These are phyloP conservation scores for Ceratocystis smalleyi DNA, from an alignment of 2,329 filamentous ascomycete species.

Conservation along the genomic window DNA sequence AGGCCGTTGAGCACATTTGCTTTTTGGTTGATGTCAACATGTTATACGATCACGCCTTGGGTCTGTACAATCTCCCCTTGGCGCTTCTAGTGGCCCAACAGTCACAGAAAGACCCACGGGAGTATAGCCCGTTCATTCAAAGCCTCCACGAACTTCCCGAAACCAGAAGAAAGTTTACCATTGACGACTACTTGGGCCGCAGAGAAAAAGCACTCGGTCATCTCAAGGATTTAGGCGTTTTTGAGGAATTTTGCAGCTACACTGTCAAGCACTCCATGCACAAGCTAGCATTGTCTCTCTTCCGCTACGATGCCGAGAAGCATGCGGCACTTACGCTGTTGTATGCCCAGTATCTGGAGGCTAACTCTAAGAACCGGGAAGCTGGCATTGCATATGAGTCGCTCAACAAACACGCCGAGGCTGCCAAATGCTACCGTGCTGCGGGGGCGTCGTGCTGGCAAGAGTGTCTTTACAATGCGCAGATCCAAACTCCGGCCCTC, in stretches of 20 bases:
- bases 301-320: constrained; percentile 61
- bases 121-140: constrained; percentile 91
- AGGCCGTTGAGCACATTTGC: constrained; percentile 89
- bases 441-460: constrained; percentile 69
- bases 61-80: constrained; percentile 81
- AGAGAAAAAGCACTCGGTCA: constrained; percentile 62
- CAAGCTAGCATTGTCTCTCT: constrained; percentile 58
- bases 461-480: constrained; percentile 70
- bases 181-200: constrained; percentile 75
- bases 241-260: constrained; percentile 58
- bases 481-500: constrained; percentile 47
- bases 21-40: constrained; percentile 89
- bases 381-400: constrained; percentile 86
- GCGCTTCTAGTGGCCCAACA: constrained; percentile 85
- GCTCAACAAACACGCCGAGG: constrained; percentile 55
- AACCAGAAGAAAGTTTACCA: constrained; percentile 59
- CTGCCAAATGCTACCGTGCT: constrained; percentile 68
- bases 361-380: constrained; percentile 63
- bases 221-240: constrained; percentile 55
- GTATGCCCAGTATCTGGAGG: constrained; percentile 65
- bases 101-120: constrained; percentile 84
- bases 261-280: constrained; percentile 68
- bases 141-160: constrained; percentile 60
- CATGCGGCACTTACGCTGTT: constrained; percentile 55
- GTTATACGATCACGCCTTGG: constrained; percentile 78